These are phyloP conservation scores for Aspergillus floridensis DNA, from an alignment of 2,329 filamentous ascomycete species.

Conservation along the genomic window DNA sequence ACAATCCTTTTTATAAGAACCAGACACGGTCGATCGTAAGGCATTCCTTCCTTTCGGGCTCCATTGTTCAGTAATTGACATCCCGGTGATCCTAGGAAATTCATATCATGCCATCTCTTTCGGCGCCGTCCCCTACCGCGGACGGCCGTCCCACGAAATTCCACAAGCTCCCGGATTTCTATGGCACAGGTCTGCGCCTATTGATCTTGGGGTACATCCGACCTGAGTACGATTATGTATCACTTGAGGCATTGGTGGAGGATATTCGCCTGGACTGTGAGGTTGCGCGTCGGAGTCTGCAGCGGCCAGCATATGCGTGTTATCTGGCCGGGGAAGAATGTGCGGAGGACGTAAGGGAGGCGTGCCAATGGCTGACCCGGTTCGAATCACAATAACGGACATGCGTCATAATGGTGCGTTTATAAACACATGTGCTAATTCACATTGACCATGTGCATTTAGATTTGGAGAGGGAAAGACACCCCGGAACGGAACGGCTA, in stretches of 20 bases:
- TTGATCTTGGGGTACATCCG: constrained; percentile 83
- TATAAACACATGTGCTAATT: constrained; percentile 1
- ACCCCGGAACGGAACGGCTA: not conserved
- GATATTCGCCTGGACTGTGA: constrained; percentile 89
- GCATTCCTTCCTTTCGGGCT: constrained; percentile 14
- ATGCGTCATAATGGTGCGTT: not conserved
- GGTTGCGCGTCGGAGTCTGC: constrained; percentile 72
- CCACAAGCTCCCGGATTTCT: constrained; percentile 67
- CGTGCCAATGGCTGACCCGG: constrained; percentile 34
- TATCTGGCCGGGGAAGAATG: constrained; percentile 37
- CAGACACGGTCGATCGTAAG: constrained; percentile 69
- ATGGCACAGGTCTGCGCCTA: constrained; percentile 74
- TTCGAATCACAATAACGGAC: constrained; percentile 19
- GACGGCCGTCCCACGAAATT: constrained; percentile 32
- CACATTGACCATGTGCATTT: not conserved
- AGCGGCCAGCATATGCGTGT: constrained; percentile 57
- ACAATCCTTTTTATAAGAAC: constrained; percentile 98
- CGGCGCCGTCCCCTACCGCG: constrained; percentile 36
- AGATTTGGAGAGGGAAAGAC: not conserved
- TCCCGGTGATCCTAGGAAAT: constrained; percentile 58
- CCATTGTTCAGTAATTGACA: not conserved
- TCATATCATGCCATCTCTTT: constrained; percentile 77
- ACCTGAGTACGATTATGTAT: constrained; percentile 83
- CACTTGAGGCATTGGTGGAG: constrained; percentile 75
- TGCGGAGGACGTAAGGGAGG: constrained; percentile 31